Evolutionary conservation across 2,329 filamentous ascomycete species (phyloP).

Genomic region (Salinomyces thailandicus): DNA sequence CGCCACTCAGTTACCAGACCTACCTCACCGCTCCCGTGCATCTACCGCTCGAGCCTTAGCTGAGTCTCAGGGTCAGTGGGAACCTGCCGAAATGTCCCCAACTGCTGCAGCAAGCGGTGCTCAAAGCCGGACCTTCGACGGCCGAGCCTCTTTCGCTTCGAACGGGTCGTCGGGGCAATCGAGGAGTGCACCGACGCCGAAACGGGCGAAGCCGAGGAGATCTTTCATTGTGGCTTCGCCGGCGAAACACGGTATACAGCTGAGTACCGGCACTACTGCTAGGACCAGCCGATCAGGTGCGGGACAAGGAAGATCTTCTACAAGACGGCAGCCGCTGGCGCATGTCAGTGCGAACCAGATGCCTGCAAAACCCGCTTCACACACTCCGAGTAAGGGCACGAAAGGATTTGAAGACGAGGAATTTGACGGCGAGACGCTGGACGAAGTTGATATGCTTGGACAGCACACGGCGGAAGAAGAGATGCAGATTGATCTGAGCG

Average conservation of each 20-base stretch:
- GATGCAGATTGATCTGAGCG: slow-evolving; percentile 2
- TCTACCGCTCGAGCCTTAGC: too few species aligned
- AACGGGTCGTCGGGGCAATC: slow-evolving; percentile 21
- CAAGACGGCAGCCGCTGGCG: slow-evolving; percentile 17
- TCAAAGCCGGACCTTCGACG: slow-evolving; percentile 8
- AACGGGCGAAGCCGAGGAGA: slow-evolving; percentile 30
- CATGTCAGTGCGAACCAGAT: slow-evolving; percentile 19
- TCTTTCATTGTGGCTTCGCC: slow-evolving; percentile 15
- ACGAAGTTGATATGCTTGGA: slow-evolving; percentile 29
- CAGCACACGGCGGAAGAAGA: slow-evolving; percentile 23
- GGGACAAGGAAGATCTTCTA: too few species aligned
- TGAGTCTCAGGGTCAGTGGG: too few species aligned
- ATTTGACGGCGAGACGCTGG: slow-evolving; percentile 27
- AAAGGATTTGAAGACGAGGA: slow-evolving; percentile 8
- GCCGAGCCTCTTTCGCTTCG: slow-evolving; percentile 14
- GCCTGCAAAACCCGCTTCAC: slow-evolving; percentile 10
- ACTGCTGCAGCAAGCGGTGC: slow-evolving; percentile 8
- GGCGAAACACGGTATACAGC: too few species aligned
- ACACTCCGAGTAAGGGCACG: slow-evolving; percentile 15
- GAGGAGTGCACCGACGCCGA: slow-evolving; percentile 29
- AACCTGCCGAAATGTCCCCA: too few species aligned
- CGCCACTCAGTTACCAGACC: not conserved
- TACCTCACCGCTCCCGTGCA: slow-evolving; percentile 13
- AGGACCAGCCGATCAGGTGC: too few species aligned
- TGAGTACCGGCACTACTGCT: too few species aligned